phyloP scores from a whole-genome alignment of 1,139 yeast genomes.

The Saccharomyces hybrid region DNA sequence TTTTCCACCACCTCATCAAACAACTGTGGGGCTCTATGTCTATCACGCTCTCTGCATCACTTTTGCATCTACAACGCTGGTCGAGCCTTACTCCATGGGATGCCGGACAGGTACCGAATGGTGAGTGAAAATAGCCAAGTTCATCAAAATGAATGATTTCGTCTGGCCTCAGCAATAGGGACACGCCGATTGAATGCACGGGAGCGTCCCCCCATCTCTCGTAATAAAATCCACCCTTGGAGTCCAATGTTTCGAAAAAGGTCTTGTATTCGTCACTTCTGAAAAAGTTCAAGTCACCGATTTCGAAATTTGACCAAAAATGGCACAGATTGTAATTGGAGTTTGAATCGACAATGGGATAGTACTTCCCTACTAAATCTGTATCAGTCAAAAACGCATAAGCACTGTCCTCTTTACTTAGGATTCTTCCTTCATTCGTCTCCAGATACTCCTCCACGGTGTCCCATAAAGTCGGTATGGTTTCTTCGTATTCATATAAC shows the following conservation, averaged over 20 bases:
- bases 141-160: no score
- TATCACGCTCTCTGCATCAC: constrained; percentile 37
- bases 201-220: no score
- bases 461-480: constrained; percentile 80
- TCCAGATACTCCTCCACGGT: constrained; percentile 60
- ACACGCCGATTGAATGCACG: no score
- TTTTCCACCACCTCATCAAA: constrained; percentile 75
- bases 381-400: constrained; percentile 62
- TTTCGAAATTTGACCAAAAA: no score
- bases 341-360: constrained; percentile 32
- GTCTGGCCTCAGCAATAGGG: no score
- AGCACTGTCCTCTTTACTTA: constrained; percentile 59
- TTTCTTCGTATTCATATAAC: constrained; percentile 68
- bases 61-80: constrained; percentile 63
- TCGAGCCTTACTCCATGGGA: constrained; percentile 40
- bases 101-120: constrained; percentile 73
- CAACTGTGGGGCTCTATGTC: constrained; percentile 62
- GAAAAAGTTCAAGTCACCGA: no score
- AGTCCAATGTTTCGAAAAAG: no score
- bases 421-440: constrained; percentile 45
- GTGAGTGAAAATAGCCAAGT: constrained; percentile 33
- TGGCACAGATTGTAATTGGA: constrained; percentile 33
- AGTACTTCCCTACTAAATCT: constrained; percentile 32
- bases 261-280: no score
- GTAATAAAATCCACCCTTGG: no score